Evolutionary conservation across 192 early-diverging fungal genomes (phyloP).

Genomic region (Entomortierella beljakovae): DNA sequence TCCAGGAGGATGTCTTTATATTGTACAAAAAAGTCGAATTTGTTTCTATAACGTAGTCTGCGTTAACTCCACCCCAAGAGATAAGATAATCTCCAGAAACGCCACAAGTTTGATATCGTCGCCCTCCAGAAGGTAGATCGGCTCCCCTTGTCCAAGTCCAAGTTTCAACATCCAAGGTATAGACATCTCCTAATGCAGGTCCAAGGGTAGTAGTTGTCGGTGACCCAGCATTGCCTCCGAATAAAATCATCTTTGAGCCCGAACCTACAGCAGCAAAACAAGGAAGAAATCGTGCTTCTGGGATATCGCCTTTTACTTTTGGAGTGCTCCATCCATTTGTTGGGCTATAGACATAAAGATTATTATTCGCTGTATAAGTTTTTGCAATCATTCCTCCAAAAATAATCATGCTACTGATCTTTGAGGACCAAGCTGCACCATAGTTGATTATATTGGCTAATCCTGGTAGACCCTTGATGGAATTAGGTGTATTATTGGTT

Average conservation of each 20-base stretch:
- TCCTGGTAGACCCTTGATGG: not conserved
- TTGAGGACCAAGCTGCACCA: not conserved
- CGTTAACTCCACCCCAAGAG: not conserved
- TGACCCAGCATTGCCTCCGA: not conserved
- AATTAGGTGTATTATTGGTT: not conserved
- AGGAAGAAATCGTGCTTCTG: not conserved
- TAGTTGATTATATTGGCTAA: not conserved
- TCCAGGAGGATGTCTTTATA: not conserved
- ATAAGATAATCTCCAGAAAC: constrained; percentile 1
- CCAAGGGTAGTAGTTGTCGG: not conserved
- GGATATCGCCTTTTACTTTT: not conserved
- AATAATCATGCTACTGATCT: not conserved
- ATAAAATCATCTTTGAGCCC: constrained; percentile 3
- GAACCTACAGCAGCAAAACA: not conserved
- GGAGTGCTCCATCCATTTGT: not conserved
- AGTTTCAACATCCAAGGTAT: not conserved
- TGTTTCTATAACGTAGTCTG: not conserved
- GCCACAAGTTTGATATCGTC: not conserved
- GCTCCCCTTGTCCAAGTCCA: not conserved
- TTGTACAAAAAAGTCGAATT: not conserved
- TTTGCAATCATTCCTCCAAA: not conserved
- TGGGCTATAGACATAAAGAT: not conserved
- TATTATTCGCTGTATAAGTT: not conserved
- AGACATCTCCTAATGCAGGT: not conserved
- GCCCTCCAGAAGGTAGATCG: not conserved